Evolutionary conservation across 495 filamentous ascomycete genomes (phyloP).

Genomic region (Hypoxylon perforatum): DNA sequence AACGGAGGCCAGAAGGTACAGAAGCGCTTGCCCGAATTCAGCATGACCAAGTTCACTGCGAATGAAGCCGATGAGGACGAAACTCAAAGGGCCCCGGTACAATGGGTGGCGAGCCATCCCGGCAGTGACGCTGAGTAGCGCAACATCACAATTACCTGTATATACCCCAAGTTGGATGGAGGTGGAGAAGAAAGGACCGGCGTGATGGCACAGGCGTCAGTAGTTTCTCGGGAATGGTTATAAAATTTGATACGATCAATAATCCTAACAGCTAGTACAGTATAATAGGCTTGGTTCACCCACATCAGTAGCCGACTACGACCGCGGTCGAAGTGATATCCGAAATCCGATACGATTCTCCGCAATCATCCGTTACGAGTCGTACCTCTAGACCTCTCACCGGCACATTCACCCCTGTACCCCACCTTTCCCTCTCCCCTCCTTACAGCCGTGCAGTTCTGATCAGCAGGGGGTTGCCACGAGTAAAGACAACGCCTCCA

Average conservation of each 20-base stretch:
- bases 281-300: background rate
- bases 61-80: slow-evolving; percentile 55
- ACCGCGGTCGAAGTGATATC: background rate
- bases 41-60: slow-evolving; percentile 59
- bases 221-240: background rate
- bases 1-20: slow-evolving; percentile 48
- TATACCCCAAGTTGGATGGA: background rate
- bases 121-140: slow-evolving; percentile 31
- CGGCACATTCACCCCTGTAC: no score
- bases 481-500: no score
- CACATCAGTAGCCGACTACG: background rate
- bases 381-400: no score
- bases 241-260: background rate
- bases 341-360: background rate
- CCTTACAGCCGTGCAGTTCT: no score
- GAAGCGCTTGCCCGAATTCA: slow-evolving; percentile 56
- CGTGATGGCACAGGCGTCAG: background rate
- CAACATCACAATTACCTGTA: background rate
- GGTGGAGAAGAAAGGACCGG: background rate
- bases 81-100: slow-evolving; percentile 28
- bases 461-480: no score
- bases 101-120: slow-evolving; percentile 23
- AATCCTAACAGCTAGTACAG: background rate
- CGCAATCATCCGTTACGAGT: no score
- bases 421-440: no score